Evolutionary conservation across 106 monocot genomes (phyloP).

Genomic region (Phalaenopsis aphrodite): DNA sequence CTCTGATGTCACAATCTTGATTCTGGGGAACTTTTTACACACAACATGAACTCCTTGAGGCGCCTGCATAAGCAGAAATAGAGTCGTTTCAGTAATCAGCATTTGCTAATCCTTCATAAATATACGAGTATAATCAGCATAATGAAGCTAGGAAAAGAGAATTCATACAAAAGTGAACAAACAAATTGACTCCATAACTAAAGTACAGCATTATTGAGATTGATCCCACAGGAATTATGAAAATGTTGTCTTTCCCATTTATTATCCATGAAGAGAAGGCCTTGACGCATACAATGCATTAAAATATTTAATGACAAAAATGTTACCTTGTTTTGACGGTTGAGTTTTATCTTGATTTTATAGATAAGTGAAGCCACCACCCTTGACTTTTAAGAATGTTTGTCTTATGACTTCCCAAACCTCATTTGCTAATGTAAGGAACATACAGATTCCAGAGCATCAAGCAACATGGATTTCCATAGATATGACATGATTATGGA

Average conservation of each 20-base stretch:
- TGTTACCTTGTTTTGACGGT: too few relatives aligned
- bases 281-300: too few relatives aligned
- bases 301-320: too few relatives aligned
- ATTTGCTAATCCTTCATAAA: neutral
- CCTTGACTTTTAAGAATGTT: too few relatives aligned
- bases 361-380: too few relatives aligned
- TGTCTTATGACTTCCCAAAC: too few relatives aligned
- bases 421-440: too few relatives aligned
- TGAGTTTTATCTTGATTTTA: too few relatives aligned
- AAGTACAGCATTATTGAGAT: neutral
- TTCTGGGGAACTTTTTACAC: constrained; percentile 74
- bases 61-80: constrained; percentile 31
- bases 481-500: too few relatives aligned
- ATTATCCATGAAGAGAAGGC: too few relatives aligned
- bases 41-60: constrained; percentile 90
- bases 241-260: neutral
- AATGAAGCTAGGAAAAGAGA: neutral
- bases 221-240: neutral
- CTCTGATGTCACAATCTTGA: constrained; percentile 92
- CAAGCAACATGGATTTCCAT: too few relatives aligned
- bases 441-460: too few relatives aligned
- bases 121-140: neutral
- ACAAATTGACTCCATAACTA: neutral
- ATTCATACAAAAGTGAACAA: neutral
- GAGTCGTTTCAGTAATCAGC: neutral